Conservation (phyloP, 164 flowering plant species). For the Vitis labrusca region DNA sequence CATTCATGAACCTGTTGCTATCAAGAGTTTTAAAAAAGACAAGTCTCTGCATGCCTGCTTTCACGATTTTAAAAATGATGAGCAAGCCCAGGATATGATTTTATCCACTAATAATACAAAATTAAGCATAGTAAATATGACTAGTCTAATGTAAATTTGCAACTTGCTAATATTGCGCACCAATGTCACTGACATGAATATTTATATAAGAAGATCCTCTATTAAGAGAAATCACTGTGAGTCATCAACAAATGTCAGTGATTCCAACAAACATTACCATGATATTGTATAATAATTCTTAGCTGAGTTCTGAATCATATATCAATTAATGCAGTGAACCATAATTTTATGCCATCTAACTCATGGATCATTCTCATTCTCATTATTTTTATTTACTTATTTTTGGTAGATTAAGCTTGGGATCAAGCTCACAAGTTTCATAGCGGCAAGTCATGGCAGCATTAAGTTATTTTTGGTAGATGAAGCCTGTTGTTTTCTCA, state of each 20-base stretch:
- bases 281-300: background rate
- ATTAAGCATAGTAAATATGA: background rate
- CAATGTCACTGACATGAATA: background rate
- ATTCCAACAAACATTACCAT: background rate
- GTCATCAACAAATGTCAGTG: background rate
- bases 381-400: no score
- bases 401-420: no score
- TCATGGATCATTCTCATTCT: no score
- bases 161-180: background rate
- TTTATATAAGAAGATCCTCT: background rate
- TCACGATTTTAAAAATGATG: background rate
- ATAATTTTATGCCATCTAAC: background rate
- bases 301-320: background rate
- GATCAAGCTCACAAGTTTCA: no score
- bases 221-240: background rate
- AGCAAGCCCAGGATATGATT: background rate
- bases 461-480: no score
- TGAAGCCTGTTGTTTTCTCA: no score
- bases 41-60: background rate
- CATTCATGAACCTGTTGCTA: background rate
- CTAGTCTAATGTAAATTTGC: background rate
- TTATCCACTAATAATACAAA: background rate
- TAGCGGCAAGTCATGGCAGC: no score
- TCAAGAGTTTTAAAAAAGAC: background rate
- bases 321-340: background rate